Conservation (phyloP, 192 early-diverging fungal genomes). For the Backusella macrospora region DNA sequence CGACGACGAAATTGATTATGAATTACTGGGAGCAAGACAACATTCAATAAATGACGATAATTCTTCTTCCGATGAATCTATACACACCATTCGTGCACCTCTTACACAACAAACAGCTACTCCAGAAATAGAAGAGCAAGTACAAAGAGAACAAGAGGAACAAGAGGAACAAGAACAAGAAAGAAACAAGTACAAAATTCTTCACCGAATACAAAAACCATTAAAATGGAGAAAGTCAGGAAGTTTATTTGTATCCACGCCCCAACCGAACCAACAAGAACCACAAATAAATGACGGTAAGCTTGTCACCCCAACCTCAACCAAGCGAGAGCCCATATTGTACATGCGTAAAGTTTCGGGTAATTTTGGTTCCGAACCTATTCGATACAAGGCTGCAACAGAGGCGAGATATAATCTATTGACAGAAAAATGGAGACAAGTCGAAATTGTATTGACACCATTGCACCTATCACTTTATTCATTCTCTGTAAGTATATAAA, state of each 20-base stretch:
- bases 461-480: background rate
- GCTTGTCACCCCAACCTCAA: background rate
- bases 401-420: background rate
- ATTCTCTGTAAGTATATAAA: slow-evolving; percentile 17
- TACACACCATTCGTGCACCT: background rate
- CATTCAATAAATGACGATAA: too few species aligned
- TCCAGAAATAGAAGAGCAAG: background rate
- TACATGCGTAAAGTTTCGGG: background rate
- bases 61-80: background rate
- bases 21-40: background rate
- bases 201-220: background rate
- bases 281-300: too few species aligned
- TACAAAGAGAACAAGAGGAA: background rate
- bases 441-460: slow-evolving; percentile 18
- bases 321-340: slow-evolving; percentile 22
- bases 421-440: slow-evolving; percentile 21
- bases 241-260: slow-evolving; percentile 4
- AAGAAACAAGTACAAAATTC: background rate
- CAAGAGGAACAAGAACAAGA: background rate
- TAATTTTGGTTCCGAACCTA: background rate
- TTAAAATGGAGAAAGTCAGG: slow-evolving; percentile 30
- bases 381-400: slow-evolving; percentile 15
- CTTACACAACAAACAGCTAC: background rate
- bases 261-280: too few species aligned
- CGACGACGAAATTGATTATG: slow-evolving; percentile 8